Percentiles rank a stretch among this genome's conserved stretches.
Evolutionary conservation across 129 eudicot genomes (phyloP).

Genomic region (Solidago caesia): DNA sequence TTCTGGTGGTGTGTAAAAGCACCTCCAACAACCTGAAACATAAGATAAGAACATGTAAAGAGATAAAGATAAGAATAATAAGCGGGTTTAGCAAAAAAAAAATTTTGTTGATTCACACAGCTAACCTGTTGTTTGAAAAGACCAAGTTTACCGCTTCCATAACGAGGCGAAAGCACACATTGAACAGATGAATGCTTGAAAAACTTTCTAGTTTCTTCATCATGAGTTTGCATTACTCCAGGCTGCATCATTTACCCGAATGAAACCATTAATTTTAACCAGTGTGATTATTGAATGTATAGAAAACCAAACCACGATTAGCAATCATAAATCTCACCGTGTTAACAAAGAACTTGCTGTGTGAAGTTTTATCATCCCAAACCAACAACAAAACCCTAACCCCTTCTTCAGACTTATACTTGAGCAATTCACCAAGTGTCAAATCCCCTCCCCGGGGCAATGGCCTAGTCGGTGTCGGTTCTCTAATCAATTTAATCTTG

Average conservation of each 20-base stretch:
- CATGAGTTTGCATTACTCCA: conserved; percentile 93
- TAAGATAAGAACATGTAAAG: conserved; percentile 1
- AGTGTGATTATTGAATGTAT: background rate
- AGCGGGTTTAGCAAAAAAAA: background rate
- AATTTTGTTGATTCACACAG: background rate
- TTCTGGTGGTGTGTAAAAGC: conserved; percentile 95
- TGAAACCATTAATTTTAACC: background rate
- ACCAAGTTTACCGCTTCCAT: conserved; percentile 80
- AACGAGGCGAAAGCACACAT: conserved; percentile 91
- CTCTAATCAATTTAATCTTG: conserved; percentile 70
- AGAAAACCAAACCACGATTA: background rate
- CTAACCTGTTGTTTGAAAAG: conserved; percentile 75
- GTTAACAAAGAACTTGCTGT: conserved; percentile 49
- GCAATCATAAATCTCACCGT: conserved; percentile 46
- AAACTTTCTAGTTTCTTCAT: conserved; percentile 88
- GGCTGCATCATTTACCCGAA: conserved; percentile 45
- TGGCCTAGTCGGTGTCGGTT: conserved; percentile 61
- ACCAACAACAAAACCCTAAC: conserved; percentile 79
- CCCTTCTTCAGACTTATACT: conserved; percentile 90
- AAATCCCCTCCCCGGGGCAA: conserved; percentile 70
- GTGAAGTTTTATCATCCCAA: conserved; percentile 97
- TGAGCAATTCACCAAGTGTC: conserved; percentile 81
- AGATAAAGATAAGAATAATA: background rate
- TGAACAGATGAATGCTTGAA: conserved; percentile 89
- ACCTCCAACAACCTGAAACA: conserved; percentile 78